phyloP scores from a whole-genome alignment of 208 protist species.

The Crithidia expoeki region DNA sequence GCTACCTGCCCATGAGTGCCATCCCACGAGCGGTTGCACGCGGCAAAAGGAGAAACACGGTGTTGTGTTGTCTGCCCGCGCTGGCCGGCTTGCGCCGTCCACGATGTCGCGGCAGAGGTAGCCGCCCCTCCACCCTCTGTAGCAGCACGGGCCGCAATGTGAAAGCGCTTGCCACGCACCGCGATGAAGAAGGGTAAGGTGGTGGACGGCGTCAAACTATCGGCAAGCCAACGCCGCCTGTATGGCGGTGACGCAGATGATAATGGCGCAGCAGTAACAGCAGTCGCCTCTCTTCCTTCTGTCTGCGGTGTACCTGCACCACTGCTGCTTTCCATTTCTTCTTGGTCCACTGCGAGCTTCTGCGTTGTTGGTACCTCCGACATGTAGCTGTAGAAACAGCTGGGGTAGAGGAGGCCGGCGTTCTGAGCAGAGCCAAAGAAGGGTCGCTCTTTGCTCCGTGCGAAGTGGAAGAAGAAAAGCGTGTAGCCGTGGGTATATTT shows the following conservation, averaged over 20 bases:
- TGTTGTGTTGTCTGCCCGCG: background rate
- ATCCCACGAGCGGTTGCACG: too few species aligned
- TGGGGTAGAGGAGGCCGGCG: constrained; percentile 20
- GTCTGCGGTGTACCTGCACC: background rate
- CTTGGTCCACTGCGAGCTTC: constrained; percentile 8
- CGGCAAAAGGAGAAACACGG: too few species aligned
- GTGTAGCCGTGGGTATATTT: too few species aligned
- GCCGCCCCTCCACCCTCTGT: background rate
- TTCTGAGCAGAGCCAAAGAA: constrained; percentile 6
- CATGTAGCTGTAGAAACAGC: constrained; percentile 29
- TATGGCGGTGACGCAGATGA: background rate
- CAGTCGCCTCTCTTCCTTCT: too few species aligned
- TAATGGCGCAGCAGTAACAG: background rate
- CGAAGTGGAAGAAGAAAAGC: constrained; percentile 31
- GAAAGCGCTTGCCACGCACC: constrained; percentile 5
- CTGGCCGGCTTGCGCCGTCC: constrained; percentile 1
- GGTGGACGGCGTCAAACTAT: background rate
- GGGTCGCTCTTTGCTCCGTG: background rate
- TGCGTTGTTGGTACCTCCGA: constrained; percentile 24
- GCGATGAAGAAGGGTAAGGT: background rate
- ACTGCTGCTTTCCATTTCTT: too few species aligned
- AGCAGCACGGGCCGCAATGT: background rate
- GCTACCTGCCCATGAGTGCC: too few species aligned
- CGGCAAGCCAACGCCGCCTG: background rate
- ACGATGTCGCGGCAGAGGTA: constrained; percentile 8